A percentile compares a stretch with the other conserved stretches of the same genome.
Conservation (phyloP, 2,329 filamentous ascomycete genomes). For the Aspergillus aculeatinus region DNA sequence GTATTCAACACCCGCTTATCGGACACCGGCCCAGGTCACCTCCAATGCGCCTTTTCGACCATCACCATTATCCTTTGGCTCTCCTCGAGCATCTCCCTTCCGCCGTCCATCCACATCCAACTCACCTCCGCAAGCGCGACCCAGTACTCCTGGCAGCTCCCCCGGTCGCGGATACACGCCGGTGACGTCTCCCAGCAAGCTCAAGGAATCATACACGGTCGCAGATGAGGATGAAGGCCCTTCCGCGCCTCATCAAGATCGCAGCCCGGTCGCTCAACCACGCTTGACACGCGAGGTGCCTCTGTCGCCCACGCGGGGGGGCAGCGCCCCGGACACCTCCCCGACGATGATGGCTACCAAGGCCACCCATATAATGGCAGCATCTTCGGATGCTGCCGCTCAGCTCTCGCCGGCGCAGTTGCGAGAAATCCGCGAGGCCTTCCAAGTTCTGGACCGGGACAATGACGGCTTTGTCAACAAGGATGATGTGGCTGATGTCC, state of each 20-base stretch:
- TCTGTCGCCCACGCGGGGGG: conserved; percentile 41
- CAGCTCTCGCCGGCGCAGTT: conserved; percentile 75
- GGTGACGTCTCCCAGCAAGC: conserved; percentile 47
- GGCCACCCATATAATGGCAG: conserved; percentile 22
- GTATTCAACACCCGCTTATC: neutral
- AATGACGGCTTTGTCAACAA: conserved; percentile 80
- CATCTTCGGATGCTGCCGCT: conserved; percentile 39
- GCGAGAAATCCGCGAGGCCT: conserved; percentile 84
- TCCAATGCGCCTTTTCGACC: conserved; percentile 67
- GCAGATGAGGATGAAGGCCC: conserved; percentile 40
- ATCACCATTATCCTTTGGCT: conserved; percentile 69
- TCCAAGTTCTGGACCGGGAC: conserved; percentile 87
- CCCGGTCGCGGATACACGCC: conserved; percentile 44
- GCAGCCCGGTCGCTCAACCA: conserved; percentile 34
- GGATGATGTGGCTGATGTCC: conserved; percentile 83
- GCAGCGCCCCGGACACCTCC: conserved; percentile 26
- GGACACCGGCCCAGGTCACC: conserved; percentile 23
- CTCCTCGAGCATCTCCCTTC: conserved; percentile 68
- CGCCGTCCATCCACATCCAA: conserved; percentile 64
- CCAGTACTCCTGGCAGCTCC: conserved; percentile 51
- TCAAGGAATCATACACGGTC: conserved; percentile 47
- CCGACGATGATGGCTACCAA: conserved; percentile 31
- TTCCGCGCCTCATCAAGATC: conserved; percentile 17
- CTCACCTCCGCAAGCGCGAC: conserved; percentile 56
- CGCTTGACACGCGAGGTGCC: conserved; percentile 39